Evolutionary conservation across 2,329 filamentous ascomycete genomes (phyloP).

Genomic region (Botryotinia convoluta): DNA sequence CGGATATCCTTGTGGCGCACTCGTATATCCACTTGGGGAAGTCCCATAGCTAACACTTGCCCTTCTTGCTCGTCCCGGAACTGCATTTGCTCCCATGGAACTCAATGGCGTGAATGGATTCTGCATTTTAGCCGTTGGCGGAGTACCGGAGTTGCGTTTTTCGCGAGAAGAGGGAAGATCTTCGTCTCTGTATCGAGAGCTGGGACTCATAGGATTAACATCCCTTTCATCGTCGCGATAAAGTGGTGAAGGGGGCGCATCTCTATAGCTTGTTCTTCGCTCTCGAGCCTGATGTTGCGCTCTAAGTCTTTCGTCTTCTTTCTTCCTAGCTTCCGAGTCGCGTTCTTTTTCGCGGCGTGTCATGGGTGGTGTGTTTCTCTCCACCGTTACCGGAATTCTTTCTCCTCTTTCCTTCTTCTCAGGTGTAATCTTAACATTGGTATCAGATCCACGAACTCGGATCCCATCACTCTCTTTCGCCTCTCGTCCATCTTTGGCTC

Average conservation of each 20-base stretch:
- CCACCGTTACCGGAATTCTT: background rate
- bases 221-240: slow-evolving; percentile 4
- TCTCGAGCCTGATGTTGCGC: background rate
- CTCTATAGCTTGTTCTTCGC: slow-evolving; percentile 1
- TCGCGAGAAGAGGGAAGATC: background rate
- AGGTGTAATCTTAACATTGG: background rate
- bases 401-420: slow-evolving; percentile 14
- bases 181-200: background rate
- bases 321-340: background rate
- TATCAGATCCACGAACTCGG: background rate
- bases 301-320: background rate
- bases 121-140: background rate
- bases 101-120: slow-evolving; percentile 11
- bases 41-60: slow-evolving; percentile 13
- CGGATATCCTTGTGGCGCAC: slow-evolving; percentile 12
- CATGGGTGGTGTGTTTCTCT: slow-evolving; percentile 11
- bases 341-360: slow-evolving; percentile 8
- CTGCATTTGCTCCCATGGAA: background rate
- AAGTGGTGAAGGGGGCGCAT: background rate
- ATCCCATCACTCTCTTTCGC: slow-evolving; percentile 8
- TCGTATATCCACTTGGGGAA: background rate
- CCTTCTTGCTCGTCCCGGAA: background rate
- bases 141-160: slow-evolving; percentile 4
- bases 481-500: background rate
- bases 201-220: background rate